Percentiles rank a stretch among this genome's conserved stretches.
Conservation (phyloP, 225 moss, liverwort and hornwort genomes). For the Marchantia paleacea region DNA sequence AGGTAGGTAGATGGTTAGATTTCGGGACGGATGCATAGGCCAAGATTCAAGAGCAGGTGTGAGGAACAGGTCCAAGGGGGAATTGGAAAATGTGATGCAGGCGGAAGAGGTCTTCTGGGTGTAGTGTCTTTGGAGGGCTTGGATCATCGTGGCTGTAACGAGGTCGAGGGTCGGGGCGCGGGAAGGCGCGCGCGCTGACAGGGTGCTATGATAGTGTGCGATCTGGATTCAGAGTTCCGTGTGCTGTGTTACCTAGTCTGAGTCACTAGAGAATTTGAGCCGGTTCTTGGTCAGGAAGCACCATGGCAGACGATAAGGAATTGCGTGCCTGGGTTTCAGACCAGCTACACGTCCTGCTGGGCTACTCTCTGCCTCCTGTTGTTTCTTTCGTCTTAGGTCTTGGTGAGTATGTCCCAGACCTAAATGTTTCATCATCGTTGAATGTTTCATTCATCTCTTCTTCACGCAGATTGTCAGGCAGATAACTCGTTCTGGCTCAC, state of each 20-base stretch:
- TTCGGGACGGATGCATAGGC: neutral
- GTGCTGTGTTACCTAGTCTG: neutral
- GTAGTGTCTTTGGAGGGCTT: neutral
- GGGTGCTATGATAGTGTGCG: neutral
- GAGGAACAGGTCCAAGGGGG: neutral
- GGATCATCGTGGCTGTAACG: neutral
- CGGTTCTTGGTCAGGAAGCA: neutral
- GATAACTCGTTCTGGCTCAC: no score
- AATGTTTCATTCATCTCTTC: neutral
- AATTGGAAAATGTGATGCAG: neutral
- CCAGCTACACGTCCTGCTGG: constrained; percentile 61
- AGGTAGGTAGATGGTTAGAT: no score
- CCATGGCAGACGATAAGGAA: constrained; percentile 64
- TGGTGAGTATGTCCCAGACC: constrained; percentile 24
- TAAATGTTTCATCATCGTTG: neutral
- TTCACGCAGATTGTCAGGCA: neutral
- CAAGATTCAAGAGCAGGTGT: neutral
- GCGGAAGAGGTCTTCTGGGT: neutral
- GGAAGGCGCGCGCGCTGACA: no score
- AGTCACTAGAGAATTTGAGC: constrained; percentile 1
- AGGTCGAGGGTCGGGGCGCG: neutral
- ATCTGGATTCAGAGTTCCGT: no score
- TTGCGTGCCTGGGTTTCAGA: constrained; percentile 72
- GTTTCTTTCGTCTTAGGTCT: constrained; percentile 69
- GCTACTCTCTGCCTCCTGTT: constrained; percentile 52